Percentiles rank a stretch among this genome's conserved stretches.
Evolutionary conservation across 805 yeast species (phyloP).

Genomic region (Saccharomycopsis sp.): DNA sequence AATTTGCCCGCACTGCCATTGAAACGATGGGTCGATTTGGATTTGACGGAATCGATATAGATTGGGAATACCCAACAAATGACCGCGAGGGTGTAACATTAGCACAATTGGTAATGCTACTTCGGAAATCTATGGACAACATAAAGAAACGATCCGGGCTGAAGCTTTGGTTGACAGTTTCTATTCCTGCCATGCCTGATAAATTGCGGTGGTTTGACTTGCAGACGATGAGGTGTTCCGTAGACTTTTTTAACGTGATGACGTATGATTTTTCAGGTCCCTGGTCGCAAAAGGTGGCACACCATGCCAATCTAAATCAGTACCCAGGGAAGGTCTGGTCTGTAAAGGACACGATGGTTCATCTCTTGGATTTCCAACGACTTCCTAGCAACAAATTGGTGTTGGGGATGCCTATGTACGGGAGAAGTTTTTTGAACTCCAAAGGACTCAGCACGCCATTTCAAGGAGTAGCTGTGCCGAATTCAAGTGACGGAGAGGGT

Average conservation of each 20-base stretch:
- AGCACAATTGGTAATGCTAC: too few relatives aligned
- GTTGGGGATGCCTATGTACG: conserved; percentile 87
- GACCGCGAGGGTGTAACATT: conserved; percentile 44
- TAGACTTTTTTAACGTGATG: conserved; percentile 82
- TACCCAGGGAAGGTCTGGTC: conserved; percentile 35
- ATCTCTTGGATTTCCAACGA: conserved; percentile 35
- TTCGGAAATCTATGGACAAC: too few relatives aligned
- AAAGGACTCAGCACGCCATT: conserved; percentile 38
- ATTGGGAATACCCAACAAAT: conserved; percentile 83
- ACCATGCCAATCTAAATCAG: conserved; percentile 64
- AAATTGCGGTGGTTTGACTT: conserved; percentile 40
- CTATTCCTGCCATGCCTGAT: conserved; percentile 63
- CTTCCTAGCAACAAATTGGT: conserved; percentile 46
- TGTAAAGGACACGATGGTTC: conserved; percentile 36
- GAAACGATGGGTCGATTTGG: conserved; percentile 45
- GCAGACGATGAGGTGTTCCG: conserved; percentile 45
- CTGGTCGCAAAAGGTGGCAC: conserved; percentile 58
- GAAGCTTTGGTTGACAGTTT: conserved; percentile 49
- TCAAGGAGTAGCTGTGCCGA: conserved; percentile 38
- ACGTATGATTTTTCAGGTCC: conserved; percentile 81
- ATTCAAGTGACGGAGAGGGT: conserved; percentile 39
- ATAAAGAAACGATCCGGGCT: conserved; percentile 30
- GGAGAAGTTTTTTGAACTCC: conserved; percentile 46
- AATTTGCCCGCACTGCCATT: conserved; percentile 46
- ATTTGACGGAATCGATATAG: conserved; percentile 88